Base-by-base conservation (phyloP, 352 stramenopile genomes). In the Phytophthora citricola region DNA sequence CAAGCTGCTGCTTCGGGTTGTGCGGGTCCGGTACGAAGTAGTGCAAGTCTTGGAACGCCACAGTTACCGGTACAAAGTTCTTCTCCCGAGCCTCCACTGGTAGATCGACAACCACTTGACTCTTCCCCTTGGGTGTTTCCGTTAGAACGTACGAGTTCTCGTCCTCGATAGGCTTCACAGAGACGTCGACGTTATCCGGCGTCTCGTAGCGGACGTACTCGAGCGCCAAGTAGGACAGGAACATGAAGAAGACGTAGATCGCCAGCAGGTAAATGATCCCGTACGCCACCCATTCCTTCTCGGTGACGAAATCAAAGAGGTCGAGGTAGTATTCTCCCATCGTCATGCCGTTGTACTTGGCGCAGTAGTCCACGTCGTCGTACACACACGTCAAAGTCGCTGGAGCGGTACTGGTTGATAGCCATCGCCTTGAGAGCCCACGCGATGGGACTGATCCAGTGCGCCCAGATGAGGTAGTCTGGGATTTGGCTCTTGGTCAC, bases 361-460 rank as follows among this genome's bases (percentile, higher is more conserved):
- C 5, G 22, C 50, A 57, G 50, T 57, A 57, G 38, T 49, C 39
- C 7, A 58, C 38, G 1, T 32, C 51, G 2, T 49, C 51, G 38
- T 58, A 58, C 39, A 62, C 62, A 69, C 2, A 71, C 39, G 20
- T 73, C 51, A 20, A 75, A 73, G 5, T 66, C 47, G 11, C 38
- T 51, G 5, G 55, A 54, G 20, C 62, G n/a, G 32, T 74, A 83
- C 61, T 83, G 63, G 46, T 68, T 75, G 48, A 81, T 65, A 4
- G 63, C 59, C 27, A 82, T 40, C 0, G 59, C 59, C 6, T 75
- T 72, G 4, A 75, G 48, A 14, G 49, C 56, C 76, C 76, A 87
- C 5, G 67, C 32, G 14, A 87, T 63, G 0, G 75, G 80, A 43
- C 79, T 83, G 29, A 84, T 64, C 62, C 68, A 86, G 47, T 84